Evolutionary conservation across 352 stramenopile species (phyloP), one percentile per base, ranked within the genome.

Genomic region (Elongisporangium prolatum): DNA sequence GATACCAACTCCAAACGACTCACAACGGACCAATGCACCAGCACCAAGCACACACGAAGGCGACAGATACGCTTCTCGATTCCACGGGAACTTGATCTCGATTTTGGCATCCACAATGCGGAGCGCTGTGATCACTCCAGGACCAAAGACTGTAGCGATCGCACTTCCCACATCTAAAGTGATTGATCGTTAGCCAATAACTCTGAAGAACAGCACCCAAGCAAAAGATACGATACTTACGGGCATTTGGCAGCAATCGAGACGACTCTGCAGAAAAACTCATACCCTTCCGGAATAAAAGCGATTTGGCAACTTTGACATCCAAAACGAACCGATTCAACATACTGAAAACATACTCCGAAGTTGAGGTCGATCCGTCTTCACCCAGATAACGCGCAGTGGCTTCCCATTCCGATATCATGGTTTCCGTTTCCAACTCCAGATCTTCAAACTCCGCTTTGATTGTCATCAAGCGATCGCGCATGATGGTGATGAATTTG

Each of bases 61-160:
- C 2, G 68, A 65, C 17, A 93, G 47, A 49, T 82, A 91, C 21
- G 77, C 62, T 53, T 88, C 71, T 44, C 57, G 60, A 54, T 72
- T 86, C 81, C 80, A 93, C n/a, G 75, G 74, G 59, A 89, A 89
- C 40, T 71, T 77, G 18, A 93, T 68, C 52, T 93, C 80, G 9
- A 93, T 64, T 38, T 75, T 69, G 9, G 65, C 74, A 21, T 89
- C 83, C 3, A 61, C 49, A 52, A 71, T 57, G 17, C 84, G 77
- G 38, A 89, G 70, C 8, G 81, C 80, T 0, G 81, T 86, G 51
- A 93, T 75, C 0, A 90, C 67, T 0, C 74, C 80, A n/a, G 74
- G 60, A 4, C 84, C 84, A 49, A 77, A 88, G 44, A 68, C 72
- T 16, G 81, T 93, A 6, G 76, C 70, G 25, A 93, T 71, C 17